Evolutionary conservation across 768 basidiomycete genomes (phyloP).

Genomic region (Kwoniella mangroviensis): DNA sequence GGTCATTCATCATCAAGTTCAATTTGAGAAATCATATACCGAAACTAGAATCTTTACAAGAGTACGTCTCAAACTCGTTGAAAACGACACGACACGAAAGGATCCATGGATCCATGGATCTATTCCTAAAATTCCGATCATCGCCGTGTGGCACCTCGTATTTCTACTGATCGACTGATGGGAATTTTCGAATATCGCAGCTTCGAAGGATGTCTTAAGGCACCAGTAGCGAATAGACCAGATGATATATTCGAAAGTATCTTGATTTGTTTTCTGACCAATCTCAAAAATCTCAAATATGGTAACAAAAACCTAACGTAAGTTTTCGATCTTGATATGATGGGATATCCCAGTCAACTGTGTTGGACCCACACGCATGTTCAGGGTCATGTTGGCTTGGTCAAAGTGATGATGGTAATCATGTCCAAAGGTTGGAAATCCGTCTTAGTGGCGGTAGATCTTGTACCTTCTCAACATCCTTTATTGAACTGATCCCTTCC

Average conservation of each 20-base stretch:
- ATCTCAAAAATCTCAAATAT: constrained; percentile 50
- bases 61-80: constrained; percentile 32
- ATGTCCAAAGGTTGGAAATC: no score
- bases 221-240: constrained; percentile 49
- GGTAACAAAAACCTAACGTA: constrained; percentile 44
- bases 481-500: not conserved
- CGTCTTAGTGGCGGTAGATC: no score
- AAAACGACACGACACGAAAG: not conserved
- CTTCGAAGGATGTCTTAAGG: constrained; percentile 41
- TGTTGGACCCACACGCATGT: not conserved
- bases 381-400: not conserved
- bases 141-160: constrained; percentile 5
- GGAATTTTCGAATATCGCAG: constrained; percentile 14
- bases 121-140: constrained; percentile 4
- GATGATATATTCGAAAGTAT: constrained; percentile 50
- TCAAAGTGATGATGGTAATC: no score
- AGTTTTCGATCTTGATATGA: constrained; percentile 18
- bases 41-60: constrained; percentile 40
- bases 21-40: constrained; percentile 28
- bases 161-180: not conserved
- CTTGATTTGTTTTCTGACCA: constrained; percentile 44
- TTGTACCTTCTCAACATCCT: not conserved
- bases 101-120: no score
- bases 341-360: not conserved
- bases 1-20: constrained; percentile 51